Percentiles rank a stretch among this genome's conserved stretches.
These are phyloP conservation scores for Scutellaria galericulata DNA, from an alignment of 257 asterid genomes.

Conservation along the genomic window DNA sequence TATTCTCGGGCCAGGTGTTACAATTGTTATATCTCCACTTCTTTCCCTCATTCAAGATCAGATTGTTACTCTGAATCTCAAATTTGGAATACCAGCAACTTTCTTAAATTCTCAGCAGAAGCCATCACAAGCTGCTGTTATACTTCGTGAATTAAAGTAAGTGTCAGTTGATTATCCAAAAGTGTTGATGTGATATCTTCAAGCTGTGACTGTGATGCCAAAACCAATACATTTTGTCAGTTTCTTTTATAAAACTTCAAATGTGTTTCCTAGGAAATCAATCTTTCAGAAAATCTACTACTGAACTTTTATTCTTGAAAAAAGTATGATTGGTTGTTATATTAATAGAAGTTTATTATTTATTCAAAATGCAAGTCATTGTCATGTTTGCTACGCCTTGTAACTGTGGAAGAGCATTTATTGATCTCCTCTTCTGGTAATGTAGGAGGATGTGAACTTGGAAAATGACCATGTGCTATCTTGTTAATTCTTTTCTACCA, in stretches of 20 bases:
- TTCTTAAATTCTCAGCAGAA: conserved; percentile 95
- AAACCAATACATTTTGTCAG: neutral
- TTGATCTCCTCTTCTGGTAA: neutral
- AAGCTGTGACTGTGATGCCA: conserved; percentile 12
- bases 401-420: conserved; percentile 9
- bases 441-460: neutral
- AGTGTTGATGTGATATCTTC: conserved; percentile 18
- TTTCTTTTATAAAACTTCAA: no score
- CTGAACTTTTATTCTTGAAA: no score
- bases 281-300: no score
- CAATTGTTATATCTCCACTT: conserved; percentile 91
- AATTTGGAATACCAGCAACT: conserved; percentile 92
- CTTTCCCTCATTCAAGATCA: conserved; percentile 99
- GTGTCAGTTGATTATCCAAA: conserved; percentile 20
- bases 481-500: conserved; percentile 1
- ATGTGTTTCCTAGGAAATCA: no score
- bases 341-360: neutral
- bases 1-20: conserved; percentile 81
- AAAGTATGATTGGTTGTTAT: neutral
- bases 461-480: neutral
- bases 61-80: conserved; percentile 85
- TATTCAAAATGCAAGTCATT: neutral
- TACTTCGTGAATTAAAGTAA: conserved; percentile 89
- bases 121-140: conserved; percentile 77
- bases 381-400: conserved; percentile 10